phyloP scores from a whole-genome alignment of 768 basidiomycete genomes.

The Floccularia luteovirens region DNA sequence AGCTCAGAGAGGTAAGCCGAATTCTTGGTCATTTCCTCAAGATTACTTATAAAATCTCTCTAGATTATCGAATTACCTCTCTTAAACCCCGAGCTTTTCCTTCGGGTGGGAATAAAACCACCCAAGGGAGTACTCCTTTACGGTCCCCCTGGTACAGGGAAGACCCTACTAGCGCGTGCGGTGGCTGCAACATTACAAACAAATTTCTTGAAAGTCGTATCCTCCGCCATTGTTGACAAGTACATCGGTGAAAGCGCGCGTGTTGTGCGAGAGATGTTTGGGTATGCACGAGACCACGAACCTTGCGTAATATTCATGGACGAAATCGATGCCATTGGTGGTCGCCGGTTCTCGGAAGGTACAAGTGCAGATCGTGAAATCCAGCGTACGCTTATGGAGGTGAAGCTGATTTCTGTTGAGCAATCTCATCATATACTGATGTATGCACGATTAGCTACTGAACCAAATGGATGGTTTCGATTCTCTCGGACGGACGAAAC shows the following conservation, averaged over 20 bases:
- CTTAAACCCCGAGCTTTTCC: conserved; percentile 89
- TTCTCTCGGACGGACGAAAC: conserved; percentile 88
- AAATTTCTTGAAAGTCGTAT: conserved; percentile 98
- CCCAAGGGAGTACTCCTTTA: conserved; percentile 96
- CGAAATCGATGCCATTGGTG: conserved; percentile 97
- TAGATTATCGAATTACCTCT: conserved; percentile 95
- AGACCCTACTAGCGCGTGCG: conserved; percentile 90
- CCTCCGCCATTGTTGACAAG: conserved; percentile 96
- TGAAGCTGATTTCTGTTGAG: conserved; percentile 14
- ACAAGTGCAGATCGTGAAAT: conserved; percentile 98
- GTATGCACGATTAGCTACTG: conserved; percentile 50
- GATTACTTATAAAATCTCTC: not conserved
- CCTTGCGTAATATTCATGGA: conserved; percentile 99
- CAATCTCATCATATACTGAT: not conserved
- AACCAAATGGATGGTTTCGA: conserved; percentile 99
- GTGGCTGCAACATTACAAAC: conserved; percentile 94
- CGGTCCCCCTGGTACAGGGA: conserved; percentile 95
- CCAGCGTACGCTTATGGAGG: conserved; percentile 96
- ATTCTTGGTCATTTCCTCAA: not conserved
- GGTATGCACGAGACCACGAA: conserved; percentile 95
- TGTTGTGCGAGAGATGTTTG: conserved; percentile 97
- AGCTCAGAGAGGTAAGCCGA: conserved; percentile 77
- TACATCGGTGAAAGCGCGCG: conserved; percentile 98
- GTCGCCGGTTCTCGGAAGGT: conserved; percentile 81
- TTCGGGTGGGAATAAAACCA: conserved; percentile 93